phyloP scores from a whole-genome alignment of 495 filamentous ascomycete species.

The Penicillium chermesinum region DNA sequence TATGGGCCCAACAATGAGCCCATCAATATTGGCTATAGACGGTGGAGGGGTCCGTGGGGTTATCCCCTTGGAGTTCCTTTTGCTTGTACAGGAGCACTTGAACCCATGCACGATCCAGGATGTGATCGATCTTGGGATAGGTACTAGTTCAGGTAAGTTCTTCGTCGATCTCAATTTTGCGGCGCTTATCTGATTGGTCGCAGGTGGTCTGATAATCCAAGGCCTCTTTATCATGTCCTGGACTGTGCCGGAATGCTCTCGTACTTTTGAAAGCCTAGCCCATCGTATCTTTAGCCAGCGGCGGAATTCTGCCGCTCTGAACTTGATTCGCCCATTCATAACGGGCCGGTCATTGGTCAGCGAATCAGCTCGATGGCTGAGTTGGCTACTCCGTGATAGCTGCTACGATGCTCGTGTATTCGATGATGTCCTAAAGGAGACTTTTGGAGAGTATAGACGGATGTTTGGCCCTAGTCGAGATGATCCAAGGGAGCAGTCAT shows the following conservation, averaged over 20 bases:
- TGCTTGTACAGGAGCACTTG: conserved; percentile 26
- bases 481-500: not conserved
- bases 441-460: conserved; percentile 18
- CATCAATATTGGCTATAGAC: conserved; percentile 32
- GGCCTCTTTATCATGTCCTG: conserved; percentile 22
- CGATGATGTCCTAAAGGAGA: conserved; percentile 20
- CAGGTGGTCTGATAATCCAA: conserved; percentile 29
- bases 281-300: conserved; percentile 20
- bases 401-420: conserved; percentile 23
- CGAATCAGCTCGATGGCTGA: conserved; percentile 14
- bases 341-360: conserved; percentile 12
- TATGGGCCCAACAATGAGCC: conserved; percentile 28
- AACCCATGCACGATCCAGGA: conserved; percentile 20
- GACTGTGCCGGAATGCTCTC: conserved; percentile 15
- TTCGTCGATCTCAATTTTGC: not conserved
- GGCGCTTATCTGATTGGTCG: not conserved
- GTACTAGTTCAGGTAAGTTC: conserved; percentile 31
- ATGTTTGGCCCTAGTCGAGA: conserved; percentile 20
- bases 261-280: conserved; percentile 23
- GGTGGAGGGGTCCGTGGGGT: conserved; percentile 28
- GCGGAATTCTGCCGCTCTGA: conserved; percentile 5
- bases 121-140: conserved; percentile 27
- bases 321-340: conserved; percentile 1
- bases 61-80: conserved; percentile 29
- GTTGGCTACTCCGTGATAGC: conserved; percentile 25